Conservation (phyloP, 2,329 filamentous ascomycete species). For the Fusarium mangiferae region DNA sequence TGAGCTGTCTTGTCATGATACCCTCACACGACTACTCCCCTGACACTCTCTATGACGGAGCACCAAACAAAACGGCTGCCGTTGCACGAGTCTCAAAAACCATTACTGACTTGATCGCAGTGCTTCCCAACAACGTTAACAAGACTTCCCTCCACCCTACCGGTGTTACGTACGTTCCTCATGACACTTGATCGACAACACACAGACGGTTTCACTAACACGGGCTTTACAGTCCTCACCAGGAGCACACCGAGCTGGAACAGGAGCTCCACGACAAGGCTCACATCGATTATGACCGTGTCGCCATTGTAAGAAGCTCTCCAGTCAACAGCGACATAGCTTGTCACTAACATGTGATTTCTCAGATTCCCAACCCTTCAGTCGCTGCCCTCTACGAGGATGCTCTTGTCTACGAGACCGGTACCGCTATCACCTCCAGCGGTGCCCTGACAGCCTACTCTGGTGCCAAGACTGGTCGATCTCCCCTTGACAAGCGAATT, state of each 20-base stretch:
- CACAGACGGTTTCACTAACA: slow-evolving; percentile 41
- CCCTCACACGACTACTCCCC: slow-evolving; percentile 19
- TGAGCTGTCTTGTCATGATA: slow-evolving; percentile 15
- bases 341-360: slow-evolving; percentile 17
- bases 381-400: slow-evolving; percentile 98
- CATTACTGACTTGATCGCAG: slow-evolving; percentile 47
- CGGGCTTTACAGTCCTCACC: slow-evolving; percentile 70
- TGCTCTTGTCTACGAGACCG: slow-evolving; percentile 96
- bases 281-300: slow-evolving; percentile 98
- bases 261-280: slow-evolving; percentile 97
- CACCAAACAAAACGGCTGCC: slow-evolving; percentile 4
- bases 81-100: slow-evolving; percentile 16
- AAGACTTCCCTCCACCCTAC: slow-evolving; percentile 91
- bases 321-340: background rate
- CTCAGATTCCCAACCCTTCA: slow-evolving; percentile 85
- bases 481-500: slow-evolving; percentile 96
- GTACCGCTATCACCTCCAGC: slow-evolving; percentile 94
- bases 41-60: slow-evolving; percentile 1
- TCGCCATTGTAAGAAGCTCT: slow-evolving; percentile 83
- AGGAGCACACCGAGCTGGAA: slow-evolving; percentile 94
- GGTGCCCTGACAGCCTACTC: slow-evolving; percentile 98
- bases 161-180: slow-evolving; percentile 82
- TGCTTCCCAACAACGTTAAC: slow-evolving; percentile 76
- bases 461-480: slow-evolving; percentile 96
- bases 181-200: slow-evolving; percentile 20